Evolutionary conservation across 371 early-diverging fungal genomes (phyloP).

Genomic region (Saksenaea oblongispora): DNA sequence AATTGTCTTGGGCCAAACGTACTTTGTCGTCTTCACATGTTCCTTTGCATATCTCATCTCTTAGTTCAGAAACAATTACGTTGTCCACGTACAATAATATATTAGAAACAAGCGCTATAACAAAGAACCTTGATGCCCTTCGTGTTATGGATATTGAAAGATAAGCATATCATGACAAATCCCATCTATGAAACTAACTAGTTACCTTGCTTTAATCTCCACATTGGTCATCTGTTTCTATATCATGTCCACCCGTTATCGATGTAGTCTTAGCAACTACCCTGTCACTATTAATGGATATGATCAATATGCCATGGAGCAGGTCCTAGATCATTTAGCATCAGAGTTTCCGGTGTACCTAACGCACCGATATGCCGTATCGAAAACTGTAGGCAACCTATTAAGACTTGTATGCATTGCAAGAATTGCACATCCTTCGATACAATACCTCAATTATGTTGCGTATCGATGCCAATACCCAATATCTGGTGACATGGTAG

Average conservation of each 20-base stretch:
- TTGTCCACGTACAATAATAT: background rate
- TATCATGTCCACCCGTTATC: slow-evolving; percentile 15
- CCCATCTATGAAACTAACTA: background rate
- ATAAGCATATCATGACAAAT: background rate
- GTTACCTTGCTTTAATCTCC: background rate
- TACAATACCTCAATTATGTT: too few species aligned
- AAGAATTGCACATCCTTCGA: too few species aligned
- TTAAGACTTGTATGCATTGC: too few species aligned
- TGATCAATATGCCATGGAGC: background rate
- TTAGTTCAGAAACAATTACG: background rate
- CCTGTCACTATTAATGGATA: background rate
- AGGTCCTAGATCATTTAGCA: too few species aligned
- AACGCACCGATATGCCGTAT: too few species aligned
- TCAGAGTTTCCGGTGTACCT: too few species aligned
- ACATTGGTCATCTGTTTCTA: slow-evolving; percentile 11
- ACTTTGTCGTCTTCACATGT: slow-evolving; percentile 4
- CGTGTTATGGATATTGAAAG: slow-evolving; percentile 10
- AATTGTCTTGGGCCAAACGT: background rate
- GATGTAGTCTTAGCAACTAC: slow-evolving; percentile 1
- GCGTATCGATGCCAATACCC: too few species aligned
- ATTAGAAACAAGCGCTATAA: slow-evolving; percentile 2
- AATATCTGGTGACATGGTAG: too few species aligned
- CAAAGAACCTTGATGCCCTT: background rate
- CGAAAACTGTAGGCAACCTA: too few species aligned
- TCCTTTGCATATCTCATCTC: slow-evolving; percentile 11